phyloP scores from a whole-genome alignment of 331 rosid species.

The Erythrophleum ivorense region DNA sequence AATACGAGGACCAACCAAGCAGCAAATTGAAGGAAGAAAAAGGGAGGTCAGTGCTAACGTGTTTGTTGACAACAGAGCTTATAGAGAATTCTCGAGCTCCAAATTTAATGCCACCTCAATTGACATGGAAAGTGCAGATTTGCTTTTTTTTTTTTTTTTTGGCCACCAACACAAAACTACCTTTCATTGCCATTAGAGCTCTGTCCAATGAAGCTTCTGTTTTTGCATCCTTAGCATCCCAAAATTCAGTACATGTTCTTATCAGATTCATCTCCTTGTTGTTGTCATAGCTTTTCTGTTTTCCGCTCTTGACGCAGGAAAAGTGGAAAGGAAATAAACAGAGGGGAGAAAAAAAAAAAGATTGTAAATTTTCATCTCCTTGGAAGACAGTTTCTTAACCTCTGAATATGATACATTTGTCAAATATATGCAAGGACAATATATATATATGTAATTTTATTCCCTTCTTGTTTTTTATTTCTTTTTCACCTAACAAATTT shows the following conservation, averaged over 20 bases:
- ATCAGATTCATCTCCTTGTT: constrained; percentile 44
- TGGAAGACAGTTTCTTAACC: not conserved
- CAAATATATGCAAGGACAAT: not conserved
- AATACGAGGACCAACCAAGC: too few relatives aligned
- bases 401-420: not conserved
- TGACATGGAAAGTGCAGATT: constrained; percentile 89
- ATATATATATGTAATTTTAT: not conserved
- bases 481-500: too few relatives aligned
- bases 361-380: not conserved
- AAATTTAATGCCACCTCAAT: constrained; percentile 63
- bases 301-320: too few relatives aligned
- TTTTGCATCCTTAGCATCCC: constrained; percentile 53
- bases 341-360: too few relatives aligned
- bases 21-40: not conserved
- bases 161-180: constrained; percentile 46
- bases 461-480: not conserved
- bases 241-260: constrained; percentile 51
- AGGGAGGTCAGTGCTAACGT: constrained; percentile 64
- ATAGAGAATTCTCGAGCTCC: constrained; percentile 58
- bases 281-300: not conserved
- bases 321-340: too few relatives aligned
- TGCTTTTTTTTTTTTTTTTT: constrained; percentile 40
- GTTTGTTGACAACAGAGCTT: constrained; percentile 72
- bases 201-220: constrained; percentile 56
- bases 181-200: constrained; percentile 56